Evolutionary conservation across 2,329 filamentous ascomycete species (phyloP).

Genomic region (Fusarium nurragi): DNA sequence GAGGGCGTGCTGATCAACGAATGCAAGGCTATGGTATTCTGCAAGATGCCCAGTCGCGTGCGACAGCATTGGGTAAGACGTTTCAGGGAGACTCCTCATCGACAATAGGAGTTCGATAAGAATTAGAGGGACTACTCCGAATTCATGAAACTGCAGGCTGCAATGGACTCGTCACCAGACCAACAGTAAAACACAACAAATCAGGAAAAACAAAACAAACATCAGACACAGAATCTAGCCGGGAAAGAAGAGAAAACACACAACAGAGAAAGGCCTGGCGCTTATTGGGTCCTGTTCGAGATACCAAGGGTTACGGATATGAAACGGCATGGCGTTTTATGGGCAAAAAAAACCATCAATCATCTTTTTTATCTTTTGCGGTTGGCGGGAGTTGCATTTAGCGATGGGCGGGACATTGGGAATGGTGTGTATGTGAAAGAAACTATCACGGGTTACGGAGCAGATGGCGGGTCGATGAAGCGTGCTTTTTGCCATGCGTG

Average conservation of each 20-base stretch:
- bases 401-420: slow-evolving; percentile 19
- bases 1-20: slow-evolving; percentile 68
- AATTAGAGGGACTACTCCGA: not conserved
- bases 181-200: slow-evolving; percentile 9
- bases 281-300: slow-evolving; percentile 39
- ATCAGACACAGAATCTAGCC: slow-evolving; percentile 1
- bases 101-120: not conserved
- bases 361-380: not conserved
- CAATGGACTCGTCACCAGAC: not conserved
- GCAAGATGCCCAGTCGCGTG: slow-evolving; percentile 65
- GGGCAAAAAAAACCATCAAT: slow-evolving; percentile 30
- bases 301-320: slow-evolving; percentile 40
- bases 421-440: slow-evolving; percentile 4
- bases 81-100: slow-evolving; percentile 53
- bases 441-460: slow-evolving; percentile 3
- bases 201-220: slow-evolving; percentile 4
- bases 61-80: slow-evolving; percentile 66
- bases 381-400: slow-evolving; percentile 29
- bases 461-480: slow-evolving; percentile 12
- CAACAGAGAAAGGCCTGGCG: slow-evolving; percentile 35
- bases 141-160: not conserved
- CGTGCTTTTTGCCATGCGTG: slow-evolving; percentile 3
- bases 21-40: slow-evolving; percentile 69
- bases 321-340: slow-evolving; percentile 36
- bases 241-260: not conserved